Conservation (phyloP, 1,139 yeast genomes). For the Yamadazyma trypodendri region DNA sequence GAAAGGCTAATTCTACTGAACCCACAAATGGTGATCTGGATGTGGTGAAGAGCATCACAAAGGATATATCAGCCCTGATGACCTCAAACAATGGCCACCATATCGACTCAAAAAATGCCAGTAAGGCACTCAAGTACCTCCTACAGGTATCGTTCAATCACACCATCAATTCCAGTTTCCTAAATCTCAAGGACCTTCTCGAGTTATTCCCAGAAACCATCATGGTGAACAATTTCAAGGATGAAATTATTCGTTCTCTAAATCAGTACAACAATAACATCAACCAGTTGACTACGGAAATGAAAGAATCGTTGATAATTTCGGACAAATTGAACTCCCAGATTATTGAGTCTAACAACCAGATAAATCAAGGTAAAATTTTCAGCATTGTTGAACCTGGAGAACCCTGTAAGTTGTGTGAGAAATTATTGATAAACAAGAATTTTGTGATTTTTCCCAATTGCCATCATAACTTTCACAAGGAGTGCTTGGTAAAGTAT, state of each 20-base stretch:
- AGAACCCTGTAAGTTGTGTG: conserved; percentile 75
- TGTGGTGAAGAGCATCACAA: conserved; percentile 9
- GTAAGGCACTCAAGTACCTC: conserved; percentile 26
- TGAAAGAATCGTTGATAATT: conserved; percentile 69
- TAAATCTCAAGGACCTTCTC: conserved; percentile 76
- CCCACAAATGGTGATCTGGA: neutral
- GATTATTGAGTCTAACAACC: conserved; percentile 48
- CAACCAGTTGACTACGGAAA: conserved; percentile 63
- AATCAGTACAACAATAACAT: conserved; percentile 71
- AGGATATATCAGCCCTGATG: conserved; percentile 7
- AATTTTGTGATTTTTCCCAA: conserved; percentile 79
- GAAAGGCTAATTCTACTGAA: neutral
- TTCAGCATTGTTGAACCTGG: conserved; percentile 70
- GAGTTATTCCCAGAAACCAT: conserved; percentile 84
- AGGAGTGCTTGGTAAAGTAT: conserved; percentile 72
- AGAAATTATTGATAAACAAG: conserved; percentile 63
- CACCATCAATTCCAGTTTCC: conserved; percentile 21
- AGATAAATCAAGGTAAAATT: conserved; percentile 38
- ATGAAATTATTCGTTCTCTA: conserved; percentile 75
- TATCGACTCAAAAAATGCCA: conserved; percentile 10
- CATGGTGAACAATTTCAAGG: conserved; percentile 78
- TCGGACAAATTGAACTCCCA: conserved; percentile 63
- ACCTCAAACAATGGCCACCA: neutral
- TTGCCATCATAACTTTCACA: conserved; percentile 88
- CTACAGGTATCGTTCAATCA: conserved; percentile 23